A percentile compares a stretch with the other conserved stretches of the same genome.
Evolutionary conservation across 129 eudicot genomes (phyloP).

Genomic region (Escallonia rubra): DNA sequence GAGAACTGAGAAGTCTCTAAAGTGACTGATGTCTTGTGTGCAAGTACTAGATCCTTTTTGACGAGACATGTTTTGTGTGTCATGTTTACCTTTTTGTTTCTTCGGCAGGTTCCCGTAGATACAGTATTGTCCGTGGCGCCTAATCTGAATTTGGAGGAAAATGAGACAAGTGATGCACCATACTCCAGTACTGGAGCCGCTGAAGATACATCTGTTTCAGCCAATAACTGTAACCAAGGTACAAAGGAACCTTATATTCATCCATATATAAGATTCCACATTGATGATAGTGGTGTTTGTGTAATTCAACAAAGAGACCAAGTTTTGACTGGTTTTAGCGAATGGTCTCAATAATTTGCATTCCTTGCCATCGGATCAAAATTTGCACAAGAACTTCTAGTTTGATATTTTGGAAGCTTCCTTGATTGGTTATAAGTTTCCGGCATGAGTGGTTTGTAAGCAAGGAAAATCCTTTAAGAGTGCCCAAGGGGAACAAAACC

Average conservation of each 20-base stretch:
- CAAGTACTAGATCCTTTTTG: background rate
- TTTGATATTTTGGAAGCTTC: no score
- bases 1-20: background rate
- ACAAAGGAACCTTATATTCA: background rate
- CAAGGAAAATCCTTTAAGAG: no score
- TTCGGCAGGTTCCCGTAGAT: slow-evolving; percentile 21
- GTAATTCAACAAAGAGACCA: no score
- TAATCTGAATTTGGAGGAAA: slow-evolving; percentile 12
- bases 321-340: no score
- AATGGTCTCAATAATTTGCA: no score
- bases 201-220: slow-evolving; percentile 18
- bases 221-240: slow-evolving; percentile 27
- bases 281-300: no score
- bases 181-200: slow-evolving; percentile 9
- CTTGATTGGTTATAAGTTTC: no score
- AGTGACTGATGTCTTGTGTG: background rate
- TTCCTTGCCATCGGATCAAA: no score
- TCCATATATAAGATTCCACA: no score
- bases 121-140: slow-evolving; percentile 13
- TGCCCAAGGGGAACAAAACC: no score
- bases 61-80: background rate
- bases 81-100: background rate
- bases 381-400: no score
- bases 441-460: no score
- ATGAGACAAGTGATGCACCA: slow-evolving; percentile 11